Evolutionary conservation across 441 rosid genomes (phyloP), one percentile per base, ranked within the genome.

Genomic region (Arabidopsis hybrid): DNA sequence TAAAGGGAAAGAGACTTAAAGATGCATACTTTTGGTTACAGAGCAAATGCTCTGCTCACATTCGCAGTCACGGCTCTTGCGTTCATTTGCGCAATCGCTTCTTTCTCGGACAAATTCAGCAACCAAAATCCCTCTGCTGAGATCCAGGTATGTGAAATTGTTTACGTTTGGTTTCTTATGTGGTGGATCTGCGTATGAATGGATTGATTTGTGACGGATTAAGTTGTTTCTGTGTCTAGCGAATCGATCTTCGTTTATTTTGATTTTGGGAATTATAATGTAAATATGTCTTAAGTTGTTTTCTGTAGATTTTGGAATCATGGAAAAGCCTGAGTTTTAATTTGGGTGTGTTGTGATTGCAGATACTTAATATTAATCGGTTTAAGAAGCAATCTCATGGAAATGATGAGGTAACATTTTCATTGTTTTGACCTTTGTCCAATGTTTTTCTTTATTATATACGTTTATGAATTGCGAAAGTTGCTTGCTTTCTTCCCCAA

Each of bases 1-100:
- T 60, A 7, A 64, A 55, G 64, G n/a, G n/a, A 45, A 8, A 14
- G 18, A 12, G 21, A 29, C 5, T 9, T 16, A 29, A 77, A 71
- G 52, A 94, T 95, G 99, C 97, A 95, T 85, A 82, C 97, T 1
- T 93, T 93, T 65, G 84, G 90, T 39, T 88, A 88, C 90, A 87
- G 99, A 81, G 91, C 93, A 9, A 95, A 95, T 72, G 93, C 95
- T 55, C 75, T 91, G 79, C 79, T 95, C 21, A 95, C 99, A 3
- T 90, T 93, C 78, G 78, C 91, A 7, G 75, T 93, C 10, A 95
- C 97, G 42, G 85, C 92, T 21, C 87, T 95, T 16, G 97, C 98
- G 1, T 79, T 95, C 53, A 83, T 91, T 72, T 93, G 99, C 81
- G 90, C 88, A 69, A 82, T 91, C 70, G 86, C 89, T 9, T 93